phyloP scores from a whole-genome alignment of 805 yeast species.

The Metschnikowia drakensbergensis region DNA sequence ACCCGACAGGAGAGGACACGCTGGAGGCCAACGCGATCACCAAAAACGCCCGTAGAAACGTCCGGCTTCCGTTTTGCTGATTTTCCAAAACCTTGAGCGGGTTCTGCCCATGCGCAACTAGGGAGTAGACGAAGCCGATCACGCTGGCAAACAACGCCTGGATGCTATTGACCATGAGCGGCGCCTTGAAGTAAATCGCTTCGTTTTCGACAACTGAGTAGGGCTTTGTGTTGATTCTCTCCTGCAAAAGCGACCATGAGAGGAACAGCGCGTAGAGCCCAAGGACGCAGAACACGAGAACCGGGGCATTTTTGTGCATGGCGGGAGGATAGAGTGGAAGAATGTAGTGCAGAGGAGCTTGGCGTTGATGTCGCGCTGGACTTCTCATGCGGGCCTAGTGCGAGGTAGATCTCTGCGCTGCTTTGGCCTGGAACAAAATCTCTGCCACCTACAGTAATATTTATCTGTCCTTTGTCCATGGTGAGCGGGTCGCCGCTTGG shows the following conservation, averaged over 20 bases:
- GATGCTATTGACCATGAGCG: slow-evolving; percentile 69
- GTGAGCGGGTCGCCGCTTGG: too few relatives aligned
- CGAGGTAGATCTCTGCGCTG: too few relatives aligned
- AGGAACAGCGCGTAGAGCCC: slow-evolving; percentile 88
- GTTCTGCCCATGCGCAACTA: slow-evolving; percentile 24
- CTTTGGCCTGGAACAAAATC: too few relatives aligned
- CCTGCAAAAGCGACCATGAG: slow-evolving; percentile 91
- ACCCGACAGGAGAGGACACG: slow-evolving; percentile 78
- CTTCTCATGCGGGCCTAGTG: neutral
- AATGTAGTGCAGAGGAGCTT: too few relatives aligned
- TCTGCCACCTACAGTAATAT: too few relatives aligned
- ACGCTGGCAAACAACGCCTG: slow-evolving; percentile 73
- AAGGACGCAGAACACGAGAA: slow-evolving; percentile 31
- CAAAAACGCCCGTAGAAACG: slow-evolving; percentile 32
- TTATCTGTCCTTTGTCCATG: too few relatives aligned
- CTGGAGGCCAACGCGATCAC: slow-evolving; percentile 72
- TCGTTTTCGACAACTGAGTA: slow-evolving; percentile 50
- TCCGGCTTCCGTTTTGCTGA: neutral
- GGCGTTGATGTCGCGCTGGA: neutral
- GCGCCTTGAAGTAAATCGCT: slow-evolving; percentile 58
- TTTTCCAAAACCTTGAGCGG: slow-evolving; percentile 11
- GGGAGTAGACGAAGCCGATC: slow-evolving; percentile 61
- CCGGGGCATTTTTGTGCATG: slow-evolving; percentile 9
- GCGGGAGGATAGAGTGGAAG: neutral
- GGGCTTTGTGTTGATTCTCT: slow-evolving; percentile 72